Evolutionary conservation across 1,139 yeast genomes (phyloP), one percentile per base, ranked within the genome.

Genomic region (Pichia sorboxylosa): DNA sequence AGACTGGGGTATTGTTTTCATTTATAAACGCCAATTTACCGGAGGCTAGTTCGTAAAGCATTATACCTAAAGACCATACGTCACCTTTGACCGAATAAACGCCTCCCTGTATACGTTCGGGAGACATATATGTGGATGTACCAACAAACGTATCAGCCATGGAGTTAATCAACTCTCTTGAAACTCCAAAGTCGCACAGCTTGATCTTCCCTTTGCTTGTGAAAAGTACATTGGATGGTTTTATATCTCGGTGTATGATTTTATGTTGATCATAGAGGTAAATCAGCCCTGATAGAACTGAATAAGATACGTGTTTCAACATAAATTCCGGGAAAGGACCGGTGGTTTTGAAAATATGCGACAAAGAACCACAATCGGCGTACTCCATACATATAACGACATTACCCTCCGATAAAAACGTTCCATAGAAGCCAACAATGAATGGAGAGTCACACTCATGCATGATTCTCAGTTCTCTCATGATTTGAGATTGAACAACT

Each of bases 131-230:
- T 2, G 94, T 84, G 1, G 95, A 84, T 1, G 98, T 90, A 2
- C 98, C 98, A 9, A 90, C 97, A 63, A 90, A 90, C 0, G 97
- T 90, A 46, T 90, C 95, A 1, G 96, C 97, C 39, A 90, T 69
- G 1, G 96, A 85, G 53, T 87, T 85, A 37, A 84, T 82, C 38
- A 90, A 65, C 52, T 85, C 94, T 42, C 95, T 73, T 25, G 87
- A 75, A 6, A 90, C 98, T 10, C 98, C 97, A 59, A 87, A 87
- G 57, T 87, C 97, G 56, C 94, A 82, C 20, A 84, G 63, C 52
- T 83, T 84, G 46, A 84, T 74, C 43, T 74, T 77, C 15, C 95
- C 95, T 41, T 67, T 69, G 27, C 83, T 76, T 38, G 81, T 82
- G 56, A 85, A 68, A 35, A 84, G 58, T n/a, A 47, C 90, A 52